These are phyloP conservation scores for Venustampulla echinocandica DNA, from an alignment of 495 filamentous ascomycete species.

Conservation along the genomic window DNA sequence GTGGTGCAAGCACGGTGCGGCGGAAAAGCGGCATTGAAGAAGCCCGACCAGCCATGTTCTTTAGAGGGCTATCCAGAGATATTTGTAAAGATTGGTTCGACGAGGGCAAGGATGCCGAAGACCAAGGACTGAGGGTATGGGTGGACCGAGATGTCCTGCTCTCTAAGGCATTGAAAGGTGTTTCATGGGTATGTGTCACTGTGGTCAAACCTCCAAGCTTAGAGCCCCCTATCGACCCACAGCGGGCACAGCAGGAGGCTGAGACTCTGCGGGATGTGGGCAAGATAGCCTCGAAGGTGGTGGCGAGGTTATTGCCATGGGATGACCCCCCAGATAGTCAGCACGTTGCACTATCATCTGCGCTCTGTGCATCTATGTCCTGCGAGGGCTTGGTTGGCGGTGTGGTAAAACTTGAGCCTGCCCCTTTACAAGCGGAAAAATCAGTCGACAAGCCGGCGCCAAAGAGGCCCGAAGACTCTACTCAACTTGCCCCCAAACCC, in stretches of 20 bases:
- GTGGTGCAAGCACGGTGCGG: slow-evolving; percentile 56
- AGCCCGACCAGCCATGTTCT: slow-evolving; percentile 55
- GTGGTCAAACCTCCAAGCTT: slow-evolving; percentile 73
- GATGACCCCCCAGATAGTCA: slow-evolving; percentile 75
- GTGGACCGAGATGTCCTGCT: slow-evolving; percentile 67
- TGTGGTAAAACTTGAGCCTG: slow-evolving; percentile 73
- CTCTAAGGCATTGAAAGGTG: slow-evolving; percentile 59
- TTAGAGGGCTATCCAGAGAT: slow-evolving; percentile 66
- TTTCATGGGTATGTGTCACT: slow-evolving; percentile 64
- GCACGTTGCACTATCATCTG: slow-evolving; percentile 66
- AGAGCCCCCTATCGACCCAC: slow-evolving; percentile 64
- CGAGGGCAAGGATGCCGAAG: slow-evolving; percentile 37
- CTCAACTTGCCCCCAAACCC: slow-evolving; percentile 11
- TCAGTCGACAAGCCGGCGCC: slow-evolving; percentile 23
- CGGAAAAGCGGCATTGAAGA: slow-evolving; percentile 51
- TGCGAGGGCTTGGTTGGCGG: slow-evolving; percentile 73
- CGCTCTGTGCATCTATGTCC: slow-evolving; percentile 63
- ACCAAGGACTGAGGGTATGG: slow-evolving; percentile 71
- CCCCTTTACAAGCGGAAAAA: slow-evolving; percentile 32
- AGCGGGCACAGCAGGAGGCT: slow-evolving; percentile 55
- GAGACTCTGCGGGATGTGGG: slow-evolving; percentile 45
- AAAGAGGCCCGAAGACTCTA: slow-evolving; percentile 43
- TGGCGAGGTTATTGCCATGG: slow-evolving; percentile 72
- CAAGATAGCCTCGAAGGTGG: slow-evolving; percentile 56
- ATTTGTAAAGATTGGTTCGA: slow-evolving; percentile 68